Conservation (phyloP, 345 rosid genomes). For the Eucalyptus cloeziana region DNA sequence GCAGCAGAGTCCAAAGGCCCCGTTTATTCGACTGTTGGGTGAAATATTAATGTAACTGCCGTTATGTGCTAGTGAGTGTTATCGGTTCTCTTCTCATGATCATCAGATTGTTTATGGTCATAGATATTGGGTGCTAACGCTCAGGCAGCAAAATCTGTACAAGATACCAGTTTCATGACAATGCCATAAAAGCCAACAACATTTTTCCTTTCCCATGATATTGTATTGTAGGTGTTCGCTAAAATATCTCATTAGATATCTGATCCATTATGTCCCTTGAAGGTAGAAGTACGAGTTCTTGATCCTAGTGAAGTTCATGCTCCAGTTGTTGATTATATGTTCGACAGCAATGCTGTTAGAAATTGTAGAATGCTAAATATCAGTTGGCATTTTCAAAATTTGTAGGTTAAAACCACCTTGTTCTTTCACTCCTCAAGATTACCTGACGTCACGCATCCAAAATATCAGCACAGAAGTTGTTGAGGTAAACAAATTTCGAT, state of each 20-base stretch:
- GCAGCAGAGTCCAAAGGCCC: neutral
- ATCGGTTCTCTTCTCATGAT: neutral
- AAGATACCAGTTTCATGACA: neutral
- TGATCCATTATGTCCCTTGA: neutral
- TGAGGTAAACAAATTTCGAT: neutral
- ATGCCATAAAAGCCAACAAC: neutral
- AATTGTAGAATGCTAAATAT: too few relatives aligned
- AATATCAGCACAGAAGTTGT: conserved; percentile 91
- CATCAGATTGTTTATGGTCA: neutral
- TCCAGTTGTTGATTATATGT: conserved; percentile 55
- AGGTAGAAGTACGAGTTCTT: conserved; percentile 90
- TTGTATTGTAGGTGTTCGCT: too few relatives aligned
- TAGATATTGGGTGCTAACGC: neutral
- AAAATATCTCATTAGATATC: too few relatives aligned
- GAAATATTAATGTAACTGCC: neutral
- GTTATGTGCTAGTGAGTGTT: neutral
- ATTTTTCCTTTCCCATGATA: neutral
- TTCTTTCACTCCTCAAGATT: conserved; percentile 62
- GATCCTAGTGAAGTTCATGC: conserved; percentile 90
- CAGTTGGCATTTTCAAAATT: neutral
- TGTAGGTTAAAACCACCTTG: conserved; percentile 38
- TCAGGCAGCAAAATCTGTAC: neutral
- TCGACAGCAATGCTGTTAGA: neutral
- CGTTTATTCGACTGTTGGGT: neutral
- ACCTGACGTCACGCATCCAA: conserved; percentile 78